A percentile compares a stretch with the other conserved stretches of the same genome.
These are phyloP conservation scores for Falciphora oryzae DNA, from an alignment of 2,329 filamentous ascomycete species.

Conservation along the genomic window DNA sequence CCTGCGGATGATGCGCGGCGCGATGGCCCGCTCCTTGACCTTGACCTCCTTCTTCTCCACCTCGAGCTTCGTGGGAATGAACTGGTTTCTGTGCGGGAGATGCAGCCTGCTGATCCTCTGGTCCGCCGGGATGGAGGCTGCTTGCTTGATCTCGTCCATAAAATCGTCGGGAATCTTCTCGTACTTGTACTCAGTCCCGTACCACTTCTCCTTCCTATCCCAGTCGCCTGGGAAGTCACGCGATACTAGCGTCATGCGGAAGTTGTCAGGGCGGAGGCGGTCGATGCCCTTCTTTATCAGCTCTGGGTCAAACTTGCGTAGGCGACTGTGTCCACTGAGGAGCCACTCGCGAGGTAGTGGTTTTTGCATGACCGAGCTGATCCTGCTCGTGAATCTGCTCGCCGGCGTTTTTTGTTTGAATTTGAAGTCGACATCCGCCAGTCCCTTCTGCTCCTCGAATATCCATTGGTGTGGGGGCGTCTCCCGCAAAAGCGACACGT, in stretches of 20 bases:
- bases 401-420: slow-evolving; percentile 91
- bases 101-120: slow-evolving; percentile 67
- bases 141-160: slow-evolving; percentile 62
- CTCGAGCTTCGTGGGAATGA: slow-evolving; percentile 87
- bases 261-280: slow-evolving; percentile 79
- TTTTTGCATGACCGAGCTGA: slow-evolving; percentile 87
- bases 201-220: slow-evolving; percentile 93
- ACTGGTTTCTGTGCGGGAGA: slow-evolving; percentile 89
- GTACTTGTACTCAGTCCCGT: slow-evolving; percentile 86
- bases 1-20: slow-evolving; percentile 78
- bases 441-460: slow-evolving; percentile 82
- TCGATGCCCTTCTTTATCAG: slow-evolving; percentile 68
- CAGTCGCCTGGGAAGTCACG: slow-evolving; percentile 78
- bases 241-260: slow-evolving; percentile 76
- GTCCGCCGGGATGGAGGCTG: slow-evolving; percentile 49
- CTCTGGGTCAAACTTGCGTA: slow-evolving; percentile 76
- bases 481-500: slow-evolving; percentile 80
- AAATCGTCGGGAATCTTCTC: slow-evolving; percentile 75
- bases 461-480: slow-evolving; percentile 85
- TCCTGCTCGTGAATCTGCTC: slow-evolving; percentile 79
- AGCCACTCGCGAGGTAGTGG: slow-evolving; percentile 81
- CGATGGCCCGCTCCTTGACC: slow-evolving; percentile 59
- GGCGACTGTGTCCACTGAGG: slow-evolving; percentile 69
- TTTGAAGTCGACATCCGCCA: slow-evolving; percentile 90
- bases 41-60: slow-evolving; percentile 91